Conservation (phyloP, 2,329 filamentous ascomycete genomes). For the Fusarium denticulatum region DNA sequence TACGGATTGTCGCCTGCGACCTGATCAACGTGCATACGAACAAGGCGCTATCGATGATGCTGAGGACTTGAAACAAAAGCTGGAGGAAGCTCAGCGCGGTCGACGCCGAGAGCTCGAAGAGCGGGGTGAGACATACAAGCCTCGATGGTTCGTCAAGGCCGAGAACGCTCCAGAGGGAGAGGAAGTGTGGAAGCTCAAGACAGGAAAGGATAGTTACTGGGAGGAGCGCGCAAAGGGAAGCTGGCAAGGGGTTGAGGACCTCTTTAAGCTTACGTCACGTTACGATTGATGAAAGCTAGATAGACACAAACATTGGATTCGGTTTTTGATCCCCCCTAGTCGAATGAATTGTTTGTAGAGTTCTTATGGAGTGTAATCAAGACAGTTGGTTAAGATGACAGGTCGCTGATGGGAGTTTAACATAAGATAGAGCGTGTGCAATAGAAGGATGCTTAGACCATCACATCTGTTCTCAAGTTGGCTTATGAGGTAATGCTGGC, state of each 20-base stretch:
- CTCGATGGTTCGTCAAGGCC: slow-evolving; percentile 85
- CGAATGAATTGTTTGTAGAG: not conserved
- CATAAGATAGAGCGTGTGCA: not conserved
- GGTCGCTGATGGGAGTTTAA: not conserved
- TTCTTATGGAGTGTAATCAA: not conserved
- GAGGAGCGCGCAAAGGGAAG: slow-evolving; percentile 77
- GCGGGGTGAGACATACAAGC: slow-evolving; percentile 74
- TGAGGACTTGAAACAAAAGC: slow-evolving; percentile 80
- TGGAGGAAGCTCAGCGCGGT: slow-evolving; percentile 87
- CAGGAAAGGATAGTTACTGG: slow-evolving; percentile 92
- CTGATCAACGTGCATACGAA: slow-evolving; percentile 88
- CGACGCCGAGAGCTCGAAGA: slow-evolving; percentile 81
- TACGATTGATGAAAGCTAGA: slow-evolving; percentile 29
- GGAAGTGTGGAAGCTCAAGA: slow-evolving; percentile 79
- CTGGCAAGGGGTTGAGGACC: slow-evolving; percentile 69
- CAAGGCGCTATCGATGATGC: slow-evolving; percentile 83
- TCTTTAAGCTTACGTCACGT: slow-evolving; percentile 52
- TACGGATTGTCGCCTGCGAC: slow-evolving; percentile 85
- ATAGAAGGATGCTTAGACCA: not conserved
- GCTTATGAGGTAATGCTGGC: not conserved
- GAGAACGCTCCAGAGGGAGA: slow-evolving; percentile 67
- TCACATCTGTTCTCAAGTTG: not conserved
- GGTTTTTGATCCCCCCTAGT: slow-evolving; percentile 23
- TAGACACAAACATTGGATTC: slow-evolving; percentile 24
- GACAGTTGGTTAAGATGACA: not conserved